Conservation (phyloP, 495 filamentous ascomycete genomes). For the Neohortaea acidophila region DNA sequence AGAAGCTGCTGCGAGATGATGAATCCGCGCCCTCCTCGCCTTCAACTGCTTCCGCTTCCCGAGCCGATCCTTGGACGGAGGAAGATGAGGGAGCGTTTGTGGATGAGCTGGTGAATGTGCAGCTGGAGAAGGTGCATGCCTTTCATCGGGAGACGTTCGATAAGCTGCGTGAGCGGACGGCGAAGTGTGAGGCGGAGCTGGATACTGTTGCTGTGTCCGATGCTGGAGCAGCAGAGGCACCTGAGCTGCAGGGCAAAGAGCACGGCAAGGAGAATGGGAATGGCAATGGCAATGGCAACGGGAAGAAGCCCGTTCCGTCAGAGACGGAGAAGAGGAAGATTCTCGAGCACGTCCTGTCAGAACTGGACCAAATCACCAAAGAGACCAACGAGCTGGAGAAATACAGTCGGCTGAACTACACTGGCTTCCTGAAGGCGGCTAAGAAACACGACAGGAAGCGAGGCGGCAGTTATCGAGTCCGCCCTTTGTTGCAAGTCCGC, state of each 20-base stretch:
- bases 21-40: constrained; percentile 38
- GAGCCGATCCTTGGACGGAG: constrained; percentile 64
- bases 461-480: constrained; percentile 62
- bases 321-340: constrained; percentile 32
- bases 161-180: constrained; percentile 52
- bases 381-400: constrained; percentile 89
- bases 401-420: constrained; percentile 92
- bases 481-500: constrained; percentile 77
- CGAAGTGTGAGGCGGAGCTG: constrained; percentile 44
- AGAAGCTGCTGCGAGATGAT: constrained; percentile 69
- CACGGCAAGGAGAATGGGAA: constrained; percentile 32
- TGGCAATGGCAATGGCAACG: constrained; percentile 21
- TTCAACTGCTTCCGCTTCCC: constrained; percentile 17
- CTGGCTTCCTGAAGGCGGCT: constrained; percentile 89
- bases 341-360: constrained; percentile 54
- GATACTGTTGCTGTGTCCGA: constrained; percentile 25
- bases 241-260: constrained; percentile 22
- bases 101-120: constrained; percentile 82
- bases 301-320: constrained; percentile 21
- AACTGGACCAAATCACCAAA: constrained; percentile 73
- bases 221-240: constrained; percentile 20
- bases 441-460: constrained; percentile 97
- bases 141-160: constrained; percentile 70
- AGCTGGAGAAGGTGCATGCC: constrained; percentile 85
- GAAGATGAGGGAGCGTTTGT: constrained; percentile 90